These are phyloP conservation scores for Alectoria sarmentosa DNA, from an alignment of 495 filamentous ascomycete genomes.

Conservation along the genomic window DNA sequence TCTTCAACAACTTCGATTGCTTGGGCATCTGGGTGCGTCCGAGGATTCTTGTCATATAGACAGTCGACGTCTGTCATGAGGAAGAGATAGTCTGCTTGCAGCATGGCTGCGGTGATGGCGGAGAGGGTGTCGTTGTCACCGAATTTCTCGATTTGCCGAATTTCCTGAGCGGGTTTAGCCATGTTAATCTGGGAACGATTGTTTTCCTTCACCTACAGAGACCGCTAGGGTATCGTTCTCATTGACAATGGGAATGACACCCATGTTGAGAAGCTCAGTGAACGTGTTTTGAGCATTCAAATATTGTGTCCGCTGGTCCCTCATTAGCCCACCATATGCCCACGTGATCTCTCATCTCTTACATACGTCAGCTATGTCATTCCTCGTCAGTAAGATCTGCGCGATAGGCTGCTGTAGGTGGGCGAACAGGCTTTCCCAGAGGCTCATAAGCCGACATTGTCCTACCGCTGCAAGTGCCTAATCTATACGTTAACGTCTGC, in stretches of 20 bases:
- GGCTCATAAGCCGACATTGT: conserved; percentile 88
- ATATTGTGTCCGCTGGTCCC: conserved; percentile 76
- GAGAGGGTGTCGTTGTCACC: conserved; percentile 97
- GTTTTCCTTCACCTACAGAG: conserved; percentile 43
- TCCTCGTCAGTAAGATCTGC: conserved; percentile 91
- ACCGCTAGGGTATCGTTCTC: conserved; percentile 97
- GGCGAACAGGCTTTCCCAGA: conserved; percentile 88
- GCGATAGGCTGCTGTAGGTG: conserved; percentile 85
- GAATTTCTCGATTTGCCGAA: conserved; percentile 61
- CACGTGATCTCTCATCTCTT: background rate
- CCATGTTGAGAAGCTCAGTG: conserved; percentile 83
- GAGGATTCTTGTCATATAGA: conserved; percentile 90
- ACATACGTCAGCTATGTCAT: conserved; percentile 88
- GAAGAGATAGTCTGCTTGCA: conserved; percentile 94
- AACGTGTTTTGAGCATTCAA: conserved; percentile 95
- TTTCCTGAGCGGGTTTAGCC: conserved; percentile 53
- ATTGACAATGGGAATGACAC: conserved; percentile 96
- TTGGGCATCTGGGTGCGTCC: conserved; percentile 73
- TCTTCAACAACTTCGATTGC: conserved; percentile 92
- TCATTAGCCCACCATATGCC: background rate
- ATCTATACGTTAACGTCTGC: background rate
- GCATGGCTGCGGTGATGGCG: conserved; percentile 94
- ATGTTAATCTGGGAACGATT: background rate
- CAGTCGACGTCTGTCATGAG: conserved; percentile 99
- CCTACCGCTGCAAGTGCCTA: conserved; percentile 92